Percentiles rank a stretch among this genome's conserved stretches.
phyloP scores from a whole-genome alignment of 805 yeast genomes.

The Torulaspora delbrueckii region DNA sequence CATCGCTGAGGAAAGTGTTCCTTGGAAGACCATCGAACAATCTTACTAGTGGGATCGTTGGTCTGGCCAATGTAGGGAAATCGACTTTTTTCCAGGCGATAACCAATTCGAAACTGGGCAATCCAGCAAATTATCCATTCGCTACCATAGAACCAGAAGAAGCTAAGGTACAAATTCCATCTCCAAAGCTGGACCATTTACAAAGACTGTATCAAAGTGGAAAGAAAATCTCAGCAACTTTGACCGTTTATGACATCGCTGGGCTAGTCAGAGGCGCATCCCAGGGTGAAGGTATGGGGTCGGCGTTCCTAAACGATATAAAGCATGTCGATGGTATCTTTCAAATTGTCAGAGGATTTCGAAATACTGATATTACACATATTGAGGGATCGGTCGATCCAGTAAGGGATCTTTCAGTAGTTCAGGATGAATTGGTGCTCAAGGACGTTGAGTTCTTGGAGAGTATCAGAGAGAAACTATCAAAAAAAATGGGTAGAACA shows the following conservation, averaged over 20 bases:
- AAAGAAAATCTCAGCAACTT: constrained; percentile 59
- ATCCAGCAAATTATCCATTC: constrained; percentile 96
- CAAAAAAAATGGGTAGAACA: constrained; percentile 38
- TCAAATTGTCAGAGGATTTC: constrained; percentile 73
- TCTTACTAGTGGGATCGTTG: constrained; percentile 83
- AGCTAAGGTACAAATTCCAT: constrained; percentile 67
- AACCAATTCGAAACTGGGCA: constrained; percentile 87
- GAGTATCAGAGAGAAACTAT: constrained; percentile 48
- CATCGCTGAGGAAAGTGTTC: constrained; percentile 51
- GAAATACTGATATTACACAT: constrained; percentile 72
- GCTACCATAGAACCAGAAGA: constrained; percentile 85
- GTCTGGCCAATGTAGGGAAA: constrained; percentile 91
- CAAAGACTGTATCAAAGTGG: constrained; percentile 54
- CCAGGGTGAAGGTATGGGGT: constrained; percentile 80
- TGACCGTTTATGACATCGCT: constrained; percentile 75
- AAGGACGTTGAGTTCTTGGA: constrained; percentile 72
- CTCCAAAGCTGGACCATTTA: constrained; percentile 53
- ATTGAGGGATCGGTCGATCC: constrained; percentile 71
- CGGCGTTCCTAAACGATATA: constrained; percentile 72
- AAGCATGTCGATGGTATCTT: constrained; percentile 77
- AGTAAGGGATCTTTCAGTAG: constrained; percentile 66
- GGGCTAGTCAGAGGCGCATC: constrained; percentile 79
- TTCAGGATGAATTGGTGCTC: constrained; percentile 68
- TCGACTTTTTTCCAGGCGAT: constrained; percentile 97
- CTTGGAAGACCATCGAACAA: constrained; percentile 76